These are phyloP conservation scores for Thraustotheca clavata DNA, from an alignment of 352 stramenopile genomes.

Conservation along the genomic window DNA sequence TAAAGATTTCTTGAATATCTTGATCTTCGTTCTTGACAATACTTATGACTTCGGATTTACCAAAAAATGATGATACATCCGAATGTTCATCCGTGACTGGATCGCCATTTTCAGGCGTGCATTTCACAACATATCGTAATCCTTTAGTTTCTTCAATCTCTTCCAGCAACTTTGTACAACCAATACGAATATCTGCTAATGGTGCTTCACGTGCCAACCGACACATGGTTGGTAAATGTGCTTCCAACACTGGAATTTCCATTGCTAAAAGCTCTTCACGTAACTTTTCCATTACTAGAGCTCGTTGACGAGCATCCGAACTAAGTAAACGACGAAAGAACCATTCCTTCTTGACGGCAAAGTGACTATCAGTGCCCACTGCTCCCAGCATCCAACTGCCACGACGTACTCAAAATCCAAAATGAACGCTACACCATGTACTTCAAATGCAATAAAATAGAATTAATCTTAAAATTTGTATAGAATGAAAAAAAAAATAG, in stretches of 20 bases:
- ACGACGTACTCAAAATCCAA: constrained; percentile 4
- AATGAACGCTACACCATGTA: too few species aligned
- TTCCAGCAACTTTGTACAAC: constrained; percentile 36
- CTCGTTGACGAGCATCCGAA: constrained; percentile 41
- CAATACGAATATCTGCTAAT: constrained; percentile 53
- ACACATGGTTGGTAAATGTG: constrained; percentile 62
- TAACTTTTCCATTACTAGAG: constrained; percentile 24
- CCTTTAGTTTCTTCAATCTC: constrained; percentile 38
- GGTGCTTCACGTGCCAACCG: constrained; percentile 57
- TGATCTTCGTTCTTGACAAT: constrained; percentile 37
- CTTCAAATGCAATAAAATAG: too few species aligned
- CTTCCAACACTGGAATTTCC: constrained; percentile 31
- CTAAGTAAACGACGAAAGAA: constrained; percentile 78
- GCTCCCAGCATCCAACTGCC: background rate
- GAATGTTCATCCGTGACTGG: constrained; percentile 19
- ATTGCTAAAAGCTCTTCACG: constrained; percentile 38
- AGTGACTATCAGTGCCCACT: constrained; percentile 24
- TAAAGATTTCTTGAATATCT: constrained; percentile 43
- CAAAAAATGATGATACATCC: constrained; percentile 67
- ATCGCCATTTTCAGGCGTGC: constrained; percentile 12
- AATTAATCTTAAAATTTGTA: too few species aligned
- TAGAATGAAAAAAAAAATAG: too few species aligned
- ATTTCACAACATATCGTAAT: constrained; percentile 26
- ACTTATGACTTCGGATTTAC: constrained; percentile 26
- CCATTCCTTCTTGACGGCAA: constrained; percentile 60